A percentile compares a stretch with the other conserved stretches of the same genome.
Conservation (phyloP, 2,329 filamentous ascomycete species). For the Colletotrichum musicola region DNA sequence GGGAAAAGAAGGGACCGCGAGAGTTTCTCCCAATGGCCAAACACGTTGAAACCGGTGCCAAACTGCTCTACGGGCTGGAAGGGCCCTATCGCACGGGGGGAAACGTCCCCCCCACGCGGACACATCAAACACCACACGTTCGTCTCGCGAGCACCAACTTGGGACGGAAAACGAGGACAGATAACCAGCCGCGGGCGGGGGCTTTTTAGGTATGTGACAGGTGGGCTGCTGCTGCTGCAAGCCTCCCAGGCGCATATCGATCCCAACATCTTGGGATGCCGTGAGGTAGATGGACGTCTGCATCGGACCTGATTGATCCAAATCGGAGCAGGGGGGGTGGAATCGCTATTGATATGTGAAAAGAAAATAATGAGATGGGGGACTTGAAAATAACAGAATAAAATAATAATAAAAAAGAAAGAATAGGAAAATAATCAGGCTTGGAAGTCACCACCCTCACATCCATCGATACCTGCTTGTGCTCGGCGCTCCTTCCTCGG, state of each 20-base stretch:
- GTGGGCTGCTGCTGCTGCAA: constrained; percentile 25
- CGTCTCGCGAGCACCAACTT: not conserved
- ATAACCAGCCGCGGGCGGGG: not conserved
- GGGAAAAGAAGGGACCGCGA: not conserved
- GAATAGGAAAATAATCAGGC: not conserved
- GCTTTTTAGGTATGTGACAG: not conserved
- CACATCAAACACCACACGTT: not conserved
- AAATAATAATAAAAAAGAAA: constrained; percentile 1
- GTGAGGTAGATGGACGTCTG: constrained; percentile 1
- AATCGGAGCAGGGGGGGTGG: constrained; percentile 5
- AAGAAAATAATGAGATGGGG: not conserved
- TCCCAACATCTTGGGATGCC: constrained; percentile 21
- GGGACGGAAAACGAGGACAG: not conserved
- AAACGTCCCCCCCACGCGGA: not conserved
- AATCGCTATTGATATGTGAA: not conserved
- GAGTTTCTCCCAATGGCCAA: not conserved
- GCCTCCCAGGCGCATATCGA: not conserved
- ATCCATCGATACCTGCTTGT: not conserved
- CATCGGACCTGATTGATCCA: constrained; percentile 26
- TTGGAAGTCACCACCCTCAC: not conserved
- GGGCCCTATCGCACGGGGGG: not conserved
- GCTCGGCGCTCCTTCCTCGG: not conserved
- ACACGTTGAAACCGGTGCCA: not conserved
- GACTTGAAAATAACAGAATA: not conserved
- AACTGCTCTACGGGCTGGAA: not conserved